Percentiles rank a stretch among this genome's conserved stretches.
These are phyloP conservation scores for Diophrys appendiculata DNA, from an alignment of 73 alveolate species.

Conservation along the genomic window DNA sequence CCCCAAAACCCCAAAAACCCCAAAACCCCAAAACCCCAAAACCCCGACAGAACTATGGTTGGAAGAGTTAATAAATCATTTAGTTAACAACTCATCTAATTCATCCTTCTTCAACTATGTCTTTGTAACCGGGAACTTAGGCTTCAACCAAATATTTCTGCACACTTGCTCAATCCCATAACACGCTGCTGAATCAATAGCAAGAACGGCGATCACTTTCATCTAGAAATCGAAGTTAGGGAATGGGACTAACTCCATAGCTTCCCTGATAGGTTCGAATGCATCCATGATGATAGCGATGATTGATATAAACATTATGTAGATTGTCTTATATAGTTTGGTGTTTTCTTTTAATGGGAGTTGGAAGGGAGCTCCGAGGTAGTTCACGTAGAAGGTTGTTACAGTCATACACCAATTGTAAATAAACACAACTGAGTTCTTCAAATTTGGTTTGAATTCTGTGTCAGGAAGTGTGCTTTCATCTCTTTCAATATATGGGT, in stretches of 20 bases:
- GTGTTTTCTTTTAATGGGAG: conserved; percentile 68
- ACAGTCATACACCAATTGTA: conserved; percentile 83
- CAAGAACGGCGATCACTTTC: neutral
- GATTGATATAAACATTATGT: conserved; percentile 1
- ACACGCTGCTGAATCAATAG: conserved; percentile 14
- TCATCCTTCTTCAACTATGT: neutral
- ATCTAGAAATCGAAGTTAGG: conserved; percentile 16
- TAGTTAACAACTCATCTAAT: no score
- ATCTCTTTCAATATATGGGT: conserved; percentile 67
- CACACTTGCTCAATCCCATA: neutral
- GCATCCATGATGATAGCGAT: neutral
- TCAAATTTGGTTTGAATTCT: conserved; percentile 91
- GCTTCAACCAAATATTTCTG: neutral
- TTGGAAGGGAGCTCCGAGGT: conserved; percentile 92
- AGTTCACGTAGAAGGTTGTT: conserved; percentile 86
- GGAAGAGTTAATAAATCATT: no score
- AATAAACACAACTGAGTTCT: conserved; percentile 84
- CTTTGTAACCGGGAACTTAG: neutral
- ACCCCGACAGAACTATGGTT: no score
- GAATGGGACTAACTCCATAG: conserved; percentile 23
- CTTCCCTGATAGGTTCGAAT: neutral
- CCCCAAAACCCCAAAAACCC: no score
- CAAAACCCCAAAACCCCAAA: no score
- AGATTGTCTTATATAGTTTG: conserved; percentile 19
- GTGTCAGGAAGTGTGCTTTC: conserved; percentile 77